These are phyloP conservation scores for Aegilops tauschii DNA, from an alignment of 176 grass and related monocot species.

Conservation along the genomic window DNA sequence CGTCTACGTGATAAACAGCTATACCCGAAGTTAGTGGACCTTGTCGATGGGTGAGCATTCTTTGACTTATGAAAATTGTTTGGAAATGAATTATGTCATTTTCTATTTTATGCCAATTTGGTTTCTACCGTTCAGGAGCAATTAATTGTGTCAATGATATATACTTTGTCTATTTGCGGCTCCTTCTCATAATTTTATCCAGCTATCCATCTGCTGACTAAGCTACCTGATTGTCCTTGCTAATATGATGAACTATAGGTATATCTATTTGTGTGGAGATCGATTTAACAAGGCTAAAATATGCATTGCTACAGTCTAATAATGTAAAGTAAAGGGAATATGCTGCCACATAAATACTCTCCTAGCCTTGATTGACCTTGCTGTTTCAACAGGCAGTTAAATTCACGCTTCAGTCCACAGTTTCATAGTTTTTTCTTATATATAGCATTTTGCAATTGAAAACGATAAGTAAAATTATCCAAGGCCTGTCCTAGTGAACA, in stretches of 20 bases:
- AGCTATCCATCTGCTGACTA: not conserved
- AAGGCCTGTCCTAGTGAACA: too few species aligned
- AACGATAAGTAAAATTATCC: too few species aligned
- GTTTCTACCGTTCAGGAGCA: not conserved
- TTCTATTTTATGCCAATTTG: not conserved
- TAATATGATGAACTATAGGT: slow-evolving; percentile 9
- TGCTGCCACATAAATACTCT: not conserved
- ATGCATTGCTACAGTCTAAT: not conserved
- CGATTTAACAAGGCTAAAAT: slow-evolving; percentile 13
- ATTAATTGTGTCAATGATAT: slow-evolving; percentile 25
- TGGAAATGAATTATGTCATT: slow-evolving; percentile 13
- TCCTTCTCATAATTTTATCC: slow-evolving; percentile 5
- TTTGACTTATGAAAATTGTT: slow-evolving; percentile 10
- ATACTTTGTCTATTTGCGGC: not conserved
- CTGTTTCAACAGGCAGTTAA: not conserved
- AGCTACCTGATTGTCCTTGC: not conserved
- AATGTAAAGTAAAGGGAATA: slow-evolving; percentile 7
- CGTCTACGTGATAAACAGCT: slow-evolving; percentile 69
- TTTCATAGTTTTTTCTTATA: not conserved
- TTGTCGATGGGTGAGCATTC: slow-evolving; percentile 73
- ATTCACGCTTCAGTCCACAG: not conserved
- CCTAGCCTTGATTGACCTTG: slow-evolving; percentile 6
- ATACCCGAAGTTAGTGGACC: slow-evolving; percentile 65
- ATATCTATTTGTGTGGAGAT: not conserved
- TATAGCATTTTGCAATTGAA: too few species aligned